Evolutionary conservation across 140 eudicot species (phyloP).

Genomic region (Artemisia princeps): DNA sequence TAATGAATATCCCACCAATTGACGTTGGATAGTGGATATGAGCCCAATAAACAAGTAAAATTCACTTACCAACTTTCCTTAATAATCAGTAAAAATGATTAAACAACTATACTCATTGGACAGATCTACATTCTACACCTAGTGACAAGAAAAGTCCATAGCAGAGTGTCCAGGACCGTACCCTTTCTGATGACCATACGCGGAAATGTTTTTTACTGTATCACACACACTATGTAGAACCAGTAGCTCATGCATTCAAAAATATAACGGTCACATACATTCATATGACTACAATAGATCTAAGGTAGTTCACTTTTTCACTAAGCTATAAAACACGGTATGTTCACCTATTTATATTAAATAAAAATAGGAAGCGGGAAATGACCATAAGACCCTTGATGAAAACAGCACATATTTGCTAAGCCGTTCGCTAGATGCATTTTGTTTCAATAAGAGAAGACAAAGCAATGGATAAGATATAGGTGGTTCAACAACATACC

Average conservation of each 20-base stretch:
- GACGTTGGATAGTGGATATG: not conserved
- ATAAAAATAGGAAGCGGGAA: too few relatives aligned
- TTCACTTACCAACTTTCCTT: not conserved
- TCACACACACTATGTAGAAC: not conserved
- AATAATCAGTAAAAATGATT: not conserved
- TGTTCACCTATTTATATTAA: too few relatives aligned
- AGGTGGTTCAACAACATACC: constrained; percentile 34
- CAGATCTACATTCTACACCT: not conserved
- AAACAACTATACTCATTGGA: not conserved
- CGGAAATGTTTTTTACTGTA: not conserved
- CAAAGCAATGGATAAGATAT: not conserved
- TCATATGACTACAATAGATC: not conserved
- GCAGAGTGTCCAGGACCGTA: not conserved
- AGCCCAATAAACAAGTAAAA: not conserved
- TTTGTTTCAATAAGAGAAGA: not conserved
- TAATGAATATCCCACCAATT: not conserved
- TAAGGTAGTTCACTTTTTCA: too few relatives aligned
- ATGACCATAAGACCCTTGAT: not conserved
- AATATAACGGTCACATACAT: not conserved
- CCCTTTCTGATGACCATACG: not conserved
- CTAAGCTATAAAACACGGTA: too few relatives aligned
- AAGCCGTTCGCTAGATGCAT: not conserved
- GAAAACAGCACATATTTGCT: not conserved
- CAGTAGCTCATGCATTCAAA: not conserved
- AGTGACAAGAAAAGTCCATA: not conserved